These are phyloP conservation scores for Carex myosuroides DNA, from an alignment of 176 grass and related monocot species.

Conservation along the genomic window DNA sequence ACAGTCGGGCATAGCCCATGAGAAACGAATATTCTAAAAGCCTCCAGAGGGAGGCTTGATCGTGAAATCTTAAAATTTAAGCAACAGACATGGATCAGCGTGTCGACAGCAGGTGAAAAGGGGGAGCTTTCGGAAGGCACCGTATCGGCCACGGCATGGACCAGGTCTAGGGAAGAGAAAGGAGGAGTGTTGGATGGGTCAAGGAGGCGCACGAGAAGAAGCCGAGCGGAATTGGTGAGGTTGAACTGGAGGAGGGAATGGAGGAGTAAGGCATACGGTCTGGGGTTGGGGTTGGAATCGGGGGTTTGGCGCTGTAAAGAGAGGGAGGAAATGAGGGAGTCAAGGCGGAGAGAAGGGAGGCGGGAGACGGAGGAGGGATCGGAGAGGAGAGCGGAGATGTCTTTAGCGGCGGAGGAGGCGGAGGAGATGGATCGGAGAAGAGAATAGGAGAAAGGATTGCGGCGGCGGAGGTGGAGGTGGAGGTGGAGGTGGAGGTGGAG, in stretches of 20 bases:
- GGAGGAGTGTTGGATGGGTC: slow-evolving; percentile 30
- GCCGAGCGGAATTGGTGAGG: slow-evolving; percentile 33
- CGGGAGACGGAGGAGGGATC: slow-evolving; percentile 27
- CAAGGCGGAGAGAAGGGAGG: slow-evolving; percentile 12
- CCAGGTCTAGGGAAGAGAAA: slow-evolving; percentile 29
- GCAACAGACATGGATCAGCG: slow-evolving; percentile 45
- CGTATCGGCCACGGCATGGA: slow-evolving; percentile 28
- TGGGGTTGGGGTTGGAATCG: neutral
- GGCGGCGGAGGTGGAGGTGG: slow-evolving; percentile 11
- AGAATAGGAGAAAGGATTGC: slow-evolving; percentile 22
- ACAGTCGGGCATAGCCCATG: slow-evolving; percentile 39
- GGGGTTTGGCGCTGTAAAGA: slow-evolving; percentile 18
- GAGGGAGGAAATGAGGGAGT: slow-evolving; percentile 18
- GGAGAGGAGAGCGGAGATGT: slow-evolving; percentile 27
- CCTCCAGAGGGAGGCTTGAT: slow-evolving; percentile 26
- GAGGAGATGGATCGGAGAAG: slow-evolving; percentile 29
- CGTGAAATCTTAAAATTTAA: slow-evolving; percentile 17
- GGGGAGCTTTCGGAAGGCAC: neutral
- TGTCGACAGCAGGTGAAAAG: slow-evolving; percentile 35
- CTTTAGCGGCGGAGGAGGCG: slow-evolving; percentile 20
- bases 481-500: slow-evolving; percentile 3
- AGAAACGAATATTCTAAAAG: slow-evolving; percentile 38
- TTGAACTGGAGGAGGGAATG: slow-evolving; percentile 42
- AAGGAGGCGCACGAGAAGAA: slow-evolving; percentile 33
- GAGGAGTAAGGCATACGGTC: slow-evolving; percentile 43